A percentile compares a stretch with the other conserved stretches of the same genome.
Conservation (phyloP, 2,329 filamentous ascomycete genomes). For the Colletotrichum sp. region DNA sequence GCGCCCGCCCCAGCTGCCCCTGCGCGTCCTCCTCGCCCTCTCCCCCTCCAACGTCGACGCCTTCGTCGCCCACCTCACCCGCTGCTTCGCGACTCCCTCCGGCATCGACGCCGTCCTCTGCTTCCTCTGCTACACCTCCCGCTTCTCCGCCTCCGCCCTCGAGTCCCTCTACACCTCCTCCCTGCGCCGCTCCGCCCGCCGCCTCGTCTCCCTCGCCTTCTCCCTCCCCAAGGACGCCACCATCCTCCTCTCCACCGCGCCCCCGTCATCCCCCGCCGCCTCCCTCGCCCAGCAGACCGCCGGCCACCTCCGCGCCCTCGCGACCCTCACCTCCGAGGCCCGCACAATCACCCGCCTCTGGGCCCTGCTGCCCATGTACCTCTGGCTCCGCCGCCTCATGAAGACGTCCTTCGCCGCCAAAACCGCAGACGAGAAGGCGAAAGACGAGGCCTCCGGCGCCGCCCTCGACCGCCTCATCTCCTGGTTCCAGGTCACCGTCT, state of each 20-base stretch:
- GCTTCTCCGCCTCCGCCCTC: conserved; percentile 58
- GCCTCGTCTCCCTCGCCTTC: conserved; percentile 58
- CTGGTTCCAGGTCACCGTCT: conserved; percentile 71
- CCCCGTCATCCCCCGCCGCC: conserved; percentile 41
- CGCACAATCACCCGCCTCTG: conserved; percentile 79
- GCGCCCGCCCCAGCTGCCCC: conserved; percentile 25
- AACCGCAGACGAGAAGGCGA: conserved; percentile 33
- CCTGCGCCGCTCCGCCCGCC: conserved; percentile 56
- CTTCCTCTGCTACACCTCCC: conserved; percentile 71
- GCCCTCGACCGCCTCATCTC: conserved; percentile 56
- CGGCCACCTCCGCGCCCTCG: conserved; percentile 63
- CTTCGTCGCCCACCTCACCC: conserved; percentile 62
- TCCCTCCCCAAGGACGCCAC: conserved; percentile 56
- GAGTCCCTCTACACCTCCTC: conserved; percentile 60
- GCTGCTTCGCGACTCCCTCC: conserved; percentile 69
- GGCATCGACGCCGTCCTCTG: conserved; percentile 75
- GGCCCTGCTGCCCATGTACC: conserved; percentile 76
- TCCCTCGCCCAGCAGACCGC: conserved; percentile 54
- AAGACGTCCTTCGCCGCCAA: conserved; percentile 25
- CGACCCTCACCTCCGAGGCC: conserved; percentile 71
- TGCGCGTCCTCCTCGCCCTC: conserved; percentile 35
- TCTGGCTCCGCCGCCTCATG: conserved; percentile 64
- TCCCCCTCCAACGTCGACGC: conserved; percentile 51
- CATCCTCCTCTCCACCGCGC: conserved; percentile 45
- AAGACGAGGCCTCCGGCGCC: conserved; percentile 41